Evolutionary conservation across 352 stramenopile species (phyloP).

Genomic region (Phytophthora constricta): DNA sequence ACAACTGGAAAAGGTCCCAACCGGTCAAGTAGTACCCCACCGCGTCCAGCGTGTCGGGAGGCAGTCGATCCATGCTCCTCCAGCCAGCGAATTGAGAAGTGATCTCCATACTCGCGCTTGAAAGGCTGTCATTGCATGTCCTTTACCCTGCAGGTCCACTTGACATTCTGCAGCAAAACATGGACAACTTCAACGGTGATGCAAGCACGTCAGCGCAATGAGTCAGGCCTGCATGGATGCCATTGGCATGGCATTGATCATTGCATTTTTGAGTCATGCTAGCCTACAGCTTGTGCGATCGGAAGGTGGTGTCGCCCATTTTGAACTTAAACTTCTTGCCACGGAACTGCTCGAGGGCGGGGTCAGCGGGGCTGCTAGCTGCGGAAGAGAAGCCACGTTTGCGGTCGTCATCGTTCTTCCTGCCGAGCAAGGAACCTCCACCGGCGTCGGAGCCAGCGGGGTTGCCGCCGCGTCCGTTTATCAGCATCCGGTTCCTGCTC

Average conservation of each 20-base stretch:
- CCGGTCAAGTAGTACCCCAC: slow-evolving; percentile 13
- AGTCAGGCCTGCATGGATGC: too few relatives aligned
- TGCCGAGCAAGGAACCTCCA: slow-evolving; percentile 4
- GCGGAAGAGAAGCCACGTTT: slow-evolving; percentile 47
- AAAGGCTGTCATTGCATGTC: not conserved
- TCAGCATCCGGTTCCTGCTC: slow-evolving; percentile 68
- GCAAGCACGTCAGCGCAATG: not conserved
- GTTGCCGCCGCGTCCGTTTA: slow-evolving; percentile 32
- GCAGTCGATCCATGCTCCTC: not conserved
- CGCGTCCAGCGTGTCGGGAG: slow-evolving; percentile 6
- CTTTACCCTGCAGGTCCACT: not conserved
- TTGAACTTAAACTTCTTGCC: slow-evolving; percentile 91
- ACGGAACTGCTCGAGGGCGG: slow-evolving; percentile 71
- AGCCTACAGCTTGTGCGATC: slow-evolving; percentile 80
- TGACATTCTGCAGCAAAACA: not conserved
- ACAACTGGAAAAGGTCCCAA: slow-evolving; percentile 16
- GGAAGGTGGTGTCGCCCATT: slow-evolving; percentile 79
- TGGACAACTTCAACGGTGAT: not conserved
- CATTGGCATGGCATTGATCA: too few relatives aligned
- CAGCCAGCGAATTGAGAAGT: not conserved
- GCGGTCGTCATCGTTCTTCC: slow-evolving; percentile 43
- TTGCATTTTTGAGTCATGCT: too few relatives aligned
- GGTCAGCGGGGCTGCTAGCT: slow-evolving; percentile 38
- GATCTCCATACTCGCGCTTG: not conserved
- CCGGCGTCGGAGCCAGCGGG: slow-evolving; percentile 4